Base-by-base conservation (phyloP, 2,329 filamentous ascomycete species). In the Paecilomyces sp. region DNA sequence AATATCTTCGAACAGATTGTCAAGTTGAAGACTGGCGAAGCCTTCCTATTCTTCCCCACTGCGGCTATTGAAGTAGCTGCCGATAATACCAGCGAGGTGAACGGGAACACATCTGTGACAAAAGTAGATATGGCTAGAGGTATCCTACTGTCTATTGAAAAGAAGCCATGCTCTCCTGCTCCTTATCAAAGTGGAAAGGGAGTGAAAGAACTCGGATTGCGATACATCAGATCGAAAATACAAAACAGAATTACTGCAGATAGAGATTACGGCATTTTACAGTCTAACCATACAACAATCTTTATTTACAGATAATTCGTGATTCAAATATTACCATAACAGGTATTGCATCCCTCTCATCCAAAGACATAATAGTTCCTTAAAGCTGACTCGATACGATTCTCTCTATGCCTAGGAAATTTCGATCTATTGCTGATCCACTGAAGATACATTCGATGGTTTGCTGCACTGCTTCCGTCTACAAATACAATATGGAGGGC, bases 21-120 rank as follows among this genome's bases (percentile, higher is more conserved):
- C 33, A 64, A 65, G n/a, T 66, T 85, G 22, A 67, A 70, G 8
- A 78, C 77, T 0, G 82, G 82, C 0, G 74, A 82, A 61, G 80
- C 79, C 0, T 65, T 84, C 3, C 64, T 83, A 0, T 84, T 83
- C 63, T 74, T 76, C 25, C 77, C 80, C 0, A 77, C 73, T 54
- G 78, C 79, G 0, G 66, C 80, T 18, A 54, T 82, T 24, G 69
- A 70, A 57, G 60, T 68, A n/a, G 47, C 41, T 9, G 6, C 22
- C 2, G n/a, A 47, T 15, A 15, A 18, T 18, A 18, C 15, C 31
- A 7, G 31, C 31, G 31, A 5, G 7, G 11, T 33, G 7, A 33
- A 33, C 31, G 31, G 31, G 31, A 5, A 33, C 31, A n/a, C n/a
- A n/a, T 33, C 3, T 18, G 18, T 8, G 15, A 2, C 18, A 18